Conservation (phyloP, 177 flowering plant species). For the Tripterygium wilfordii region DNA sequence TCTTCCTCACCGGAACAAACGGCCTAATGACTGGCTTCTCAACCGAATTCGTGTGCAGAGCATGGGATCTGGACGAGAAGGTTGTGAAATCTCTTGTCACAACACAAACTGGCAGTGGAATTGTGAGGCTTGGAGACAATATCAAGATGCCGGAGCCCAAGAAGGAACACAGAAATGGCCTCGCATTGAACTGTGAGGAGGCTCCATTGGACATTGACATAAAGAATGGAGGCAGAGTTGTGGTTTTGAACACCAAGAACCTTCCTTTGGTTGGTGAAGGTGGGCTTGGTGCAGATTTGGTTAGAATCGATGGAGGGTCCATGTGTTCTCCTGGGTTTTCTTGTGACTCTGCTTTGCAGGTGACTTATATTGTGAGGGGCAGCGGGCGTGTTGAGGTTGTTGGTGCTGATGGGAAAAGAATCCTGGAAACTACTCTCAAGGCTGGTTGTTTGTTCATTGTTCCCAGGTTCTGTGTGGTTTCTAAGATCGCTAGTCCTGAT, state of each 20-base stretch:
- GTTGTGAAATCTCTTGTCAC: slow-evolving; percentile 47
- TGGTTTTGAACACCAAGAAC: slow-evolving; percentile 65
- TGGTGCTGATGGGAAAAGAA: slow-evolving; percentile 61
- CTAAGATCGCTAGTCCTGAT: slow-evolving; percentile 62
- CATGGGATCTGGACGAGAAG: slow-evolving; percentile 59
- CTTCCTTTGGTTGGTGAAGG: slow-evolving; percentile 76
- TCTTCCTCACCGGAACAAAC: slow-evolving; percentile 58
- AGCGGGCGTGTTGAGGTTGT: slow-evolving; percentile 84
- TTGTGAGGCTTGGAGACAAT: slow-evolving; percentile 44
- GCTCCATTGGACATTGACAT: slow-evolving; percentile 79
- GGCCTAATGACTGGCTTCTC: slow-evolving; percentile 74
- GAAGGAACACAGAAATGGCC: slow-evolving; percentile 41
- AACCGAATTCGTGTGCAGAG: slow-evolving; percentile 64
- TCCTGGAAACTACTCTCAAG: slow-evolving; percentile 39
- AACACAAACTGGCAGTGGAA: slow-evolving; percentile 39
- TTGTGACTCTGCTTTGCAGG: slow-evolving; percentile 81
- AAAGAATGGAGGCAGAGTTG: slow-evolving; percentile 68
- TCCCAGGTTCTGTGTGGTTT: slow-evolving; percentile 82
- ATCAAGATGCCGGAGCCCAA: slow-evolving; percentile 55
- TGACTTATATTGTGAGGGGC: slow-evolving; percentile 69
- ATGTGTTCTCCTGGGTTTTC: slow-evolving; percentile 96
- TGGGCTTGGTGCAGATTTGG: slow-evolving; percentile 85
- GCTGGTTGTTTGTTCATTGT: slow-evolving; percentile 62
- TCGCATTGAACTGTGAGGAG: slow-evolving; percentile 67
- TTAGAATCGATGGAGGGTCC: slow-evolving; percentile 53